Evolutionary conservation across 2,329 filamentous ascomycete species (phyloP).

Genomic region (Aureobasidium vineae): DNA sequence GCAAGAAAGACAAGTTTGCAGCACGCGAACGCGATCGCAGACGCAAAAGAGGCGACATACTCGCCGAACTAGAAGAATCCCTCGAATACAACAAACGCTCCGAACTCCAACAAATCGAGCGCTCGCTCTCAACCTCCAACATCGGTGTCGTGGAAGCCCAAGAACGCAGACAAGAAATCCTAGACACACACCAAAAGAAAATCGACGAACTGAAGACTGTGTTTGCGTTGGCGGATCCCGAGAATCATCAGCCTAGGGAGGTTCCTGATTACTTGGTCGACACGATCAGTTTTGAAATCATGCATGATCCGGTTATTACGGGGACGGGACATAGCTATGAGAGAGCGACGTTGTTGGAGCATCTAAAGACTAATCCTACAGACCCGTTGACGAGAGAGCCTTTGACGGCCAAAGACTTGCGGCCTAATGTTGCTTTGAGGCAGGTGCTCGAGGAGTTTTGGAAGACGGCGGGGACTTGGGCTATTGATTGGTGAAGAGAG

Average conservation of each 20-base stretch:
- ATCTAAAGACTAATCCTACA: conserved; percentile 69
- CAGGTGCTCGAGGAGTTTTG: conserved; percentile 84
- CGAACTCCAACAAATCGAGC: conserved; percentile 40
- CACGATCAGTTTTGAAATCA: conserved; percentile 70
- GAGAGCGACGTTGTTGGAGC: conserved; percentile 77
- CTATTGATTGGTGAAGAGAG: conserved; percentile 73
- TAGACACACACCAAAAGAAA: conserved; percentile 42
- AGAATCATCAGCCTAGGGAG: conserved; percentile 49
- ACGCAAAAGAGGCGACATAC: conserved; percentile 57
- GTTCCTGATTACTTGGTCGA: conserved; percentile 77
- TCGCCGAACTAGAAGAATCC: conserved; percentile 58
- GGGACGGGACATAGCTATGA: conserved; percentile 91
- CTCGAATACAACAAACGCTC: conserved; percentile 52
- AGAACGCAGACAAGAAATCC: conserved; percentile 51
- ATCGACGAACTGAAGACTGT: conserved; percentile 46
- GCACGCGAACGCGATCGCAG: conserved; percentile 62
- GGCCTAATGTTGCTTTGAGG: conserved; percentile 78
- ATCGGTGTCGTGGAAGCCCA: conserved; percentile 46
- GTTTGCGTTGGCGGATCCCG: conserved; percentile 50
- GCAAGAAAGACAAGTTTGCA: conserved; percentile 87
- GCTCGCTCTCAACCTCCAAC: conserved; percentile 37
- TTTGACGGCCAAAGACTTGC: conserved; percentile 65
- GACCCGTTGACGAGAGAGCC: conserved; percentile 84
- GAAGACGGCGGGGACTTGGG: conserved; percentile 77
- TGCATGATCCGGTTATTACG: conserved; percentile 62